Evolutionary conservation across 345 rosid species (phyloP).

Genomic region (Camelina neglecta): DNA sequence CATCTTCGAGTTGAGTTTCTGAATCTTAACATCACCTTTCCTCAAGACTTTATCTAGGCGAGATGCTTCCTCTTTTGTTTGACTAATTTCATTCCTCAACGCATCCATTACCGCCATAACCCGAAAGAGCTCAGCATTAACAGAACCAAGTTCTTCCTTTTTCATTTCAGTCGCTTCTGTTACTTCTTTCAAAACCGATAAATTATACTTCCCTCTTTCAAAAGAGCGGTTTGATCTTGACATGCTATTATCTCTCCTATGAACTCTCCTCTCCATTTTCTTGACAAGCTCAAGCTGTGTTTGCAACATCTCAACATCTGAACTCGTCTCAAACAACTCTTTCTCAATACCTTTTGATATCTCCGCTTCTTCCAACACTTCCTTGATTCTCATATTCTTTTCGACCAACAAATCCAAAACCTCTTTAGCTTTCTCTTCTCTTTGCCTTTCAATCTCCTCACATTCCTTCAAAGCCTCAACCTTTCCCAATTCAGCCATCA

Average conservation of each 20-base stretch:
- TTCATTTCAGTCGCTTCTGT: conserved; percentile 55
- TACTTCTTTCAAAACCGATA: conserved; percentile 46
- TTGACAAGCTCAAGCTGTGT: conserved; percentile 55
- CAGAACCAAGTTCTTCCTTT: conserved; percentile 58
- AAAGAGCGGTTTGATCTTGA: conserved; percentile 38
- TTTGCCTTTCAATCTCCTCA: conserved; percentile 53
- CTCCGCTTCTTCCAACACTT: conserved; percentile 52
- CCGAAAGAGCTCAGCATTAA: conserved; percentile 61
- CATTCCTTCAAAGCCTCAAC: conserved; percentile 66
- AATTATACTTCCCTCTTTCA: conserved; percentile 24
- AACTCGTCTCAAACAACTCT: conserved; percentile 54
- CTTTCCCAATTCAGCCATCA: conserved; percentile 63
- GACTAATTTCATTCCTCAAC: conserved; percentile 60
- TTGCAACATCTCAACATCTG: conserved; percentile 60
- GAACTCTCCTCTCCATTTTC: conserved; percentile 47
- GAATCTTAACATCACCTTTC: conserved; percentile 52
- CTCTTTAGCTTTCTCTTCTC: conserved; percentile 50
- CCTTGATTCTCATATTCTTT: conserved; percentile 49
- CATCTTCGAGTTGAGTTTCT: conserved; percentile 66
- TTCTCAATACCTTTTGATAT: conserved; percentile 56
- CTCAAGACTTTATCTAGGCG: conserved; percentile 48
- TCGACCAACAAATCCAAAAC: conserved; percentile 46
- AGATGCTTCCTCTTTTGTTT: conserved; percentile 54
- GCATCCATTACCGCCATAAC: conserved; percentile 72
- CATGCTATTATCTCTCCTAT: conserved; percentile 38